Evolutionary conservation across 768 basidiomycete species (phyloP).

Genomic region (Hirschioporus abietinus): DNA sequence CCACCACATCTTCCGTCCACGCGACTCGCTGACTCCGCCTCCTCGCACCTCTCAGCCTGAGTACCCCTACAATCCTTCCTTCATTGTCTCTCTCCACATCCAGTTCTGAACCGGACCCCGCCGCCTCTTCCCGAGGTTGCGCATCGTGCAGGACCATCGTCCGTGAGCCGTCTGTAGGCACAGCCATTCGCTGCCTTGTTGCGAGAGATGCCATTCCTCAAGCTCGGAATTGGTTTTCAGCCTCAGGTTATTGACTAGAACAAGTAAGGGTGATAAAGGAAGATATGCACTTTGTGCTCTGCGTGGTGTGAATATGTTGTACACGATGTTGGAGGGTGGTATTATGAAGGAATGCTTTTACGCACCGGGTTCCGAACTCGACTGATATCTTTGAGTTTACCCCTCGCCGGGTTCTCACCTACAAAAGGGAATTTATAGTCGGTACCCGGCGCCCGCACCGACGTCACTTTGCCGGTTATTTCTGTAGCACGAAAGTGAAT

Average conservation of each 20-base stretch:
- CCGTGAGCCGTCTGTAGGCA: constrained; percentile 28
- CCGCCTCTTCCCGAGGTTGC: constrained; percentile 27
- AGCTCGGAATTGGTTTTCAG: background rate
- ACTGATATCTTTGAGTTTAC: background rate
- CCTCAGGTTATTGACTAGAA: background rate
- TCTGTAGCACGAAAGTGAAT: background rate
- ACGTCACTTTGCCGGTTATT: background rate
- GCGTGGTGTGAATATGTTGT: background rate
- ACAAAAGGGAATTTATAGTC: background rate
- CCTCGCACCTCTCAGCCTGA: constrained; percentile 53
- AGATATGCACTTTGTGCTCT: background rate
- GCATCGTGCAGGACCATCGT: constrained; percentile 28
- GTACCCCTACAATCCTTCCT: constrained; percentile 36
- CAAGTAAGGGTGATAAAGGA: background rate
- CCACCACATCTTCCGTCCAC: constrained; percentile 83
- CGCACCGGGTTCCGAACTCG: background rate
- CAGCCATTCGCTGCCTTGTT: constrained; percentile 7
- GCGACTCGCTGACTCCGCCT: constrained; percentile 54
- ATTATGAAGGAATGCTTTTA: background rate
- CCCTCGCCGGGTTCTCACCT: background rate
- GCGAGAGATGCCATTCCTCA: background rate
- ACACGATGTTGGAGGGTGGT: background rate
- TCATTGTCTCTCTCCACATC: constrained; percentile 1
- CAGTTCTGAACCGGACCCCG: background rate
- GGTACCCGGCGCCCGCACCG: background rate